Conservation (phyloP, 495 filamentous ascomycete genomes). For the Schizothecium vesticola region DNA sequence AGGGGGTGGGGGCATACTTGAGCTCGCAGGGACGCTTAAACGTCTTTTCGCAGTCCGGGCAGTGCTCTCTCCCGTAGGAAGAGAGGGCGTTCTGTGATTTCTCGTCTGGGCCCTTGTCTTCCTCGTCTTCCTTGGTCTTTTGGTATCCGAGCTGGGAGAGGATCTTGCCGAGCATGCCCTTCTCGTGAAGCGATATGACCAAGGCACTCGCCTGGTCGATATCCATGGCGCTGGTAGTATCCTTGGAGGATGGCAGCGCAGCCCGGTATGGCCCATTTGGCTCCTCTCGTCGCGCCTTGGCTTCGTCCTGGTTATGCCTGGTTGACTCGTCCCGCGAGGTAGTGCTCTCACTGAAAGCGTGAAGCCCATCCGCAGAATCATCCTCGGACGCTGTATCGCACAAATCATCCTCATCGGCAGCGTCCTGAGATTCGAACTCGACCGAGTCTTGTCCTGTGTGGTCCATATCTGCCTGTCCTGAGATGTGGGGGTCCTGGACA, state of each 20-base stretch:
- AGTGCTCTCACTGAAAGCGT: not conserved
- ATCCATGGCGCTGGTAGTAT: slow-evolving; percentile 1
- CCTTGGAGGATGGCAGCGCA: not conserved
- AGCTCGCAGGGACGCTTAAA: slow-evolving; percentile 62
- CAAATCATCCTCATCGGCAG: not conserved
- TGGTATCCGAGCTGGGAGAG: slow-evolving; percentile 31
- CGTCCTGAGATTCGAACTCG: not conserved
- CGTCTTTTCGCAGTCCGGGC: slow-evolving; percentile 49
- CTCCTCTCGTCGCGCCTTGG: not conserved
- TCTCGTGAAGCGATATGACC: slow-evolving; percentile 9
- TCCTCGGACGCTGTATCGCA: not conserved
- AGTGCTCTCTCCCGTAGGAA: slow-evolving; percentile 21
- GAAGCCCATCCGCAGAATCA: not conserved
- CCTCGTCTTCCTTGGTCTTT: slow-evolving; percentile 15
- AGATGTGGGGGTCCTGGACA: not conserved
- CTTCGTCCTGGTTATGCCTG: not conserved
- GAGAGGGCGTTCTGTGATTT: not conserved
- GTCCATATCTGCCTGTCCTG: not conserved
- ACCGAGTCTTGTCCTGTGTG: not conserved
- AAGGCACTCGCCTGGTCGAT: slow-evolving; percentile 21
- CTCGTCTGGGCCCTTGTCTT: not conserved
- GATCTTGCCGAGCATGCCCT: slow-evolving; percentile 21
- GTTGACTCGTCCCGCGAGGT: not conserved
- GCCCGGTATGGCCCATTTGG: not conserved
- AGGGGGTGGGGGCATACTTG: slow-evolving; percentile 47